Evolutionary conservation across 208 protist species (phyloP), one percentile per base, ranked within the genome.

Genomic region (Leishmania guyanensis): DNA sequence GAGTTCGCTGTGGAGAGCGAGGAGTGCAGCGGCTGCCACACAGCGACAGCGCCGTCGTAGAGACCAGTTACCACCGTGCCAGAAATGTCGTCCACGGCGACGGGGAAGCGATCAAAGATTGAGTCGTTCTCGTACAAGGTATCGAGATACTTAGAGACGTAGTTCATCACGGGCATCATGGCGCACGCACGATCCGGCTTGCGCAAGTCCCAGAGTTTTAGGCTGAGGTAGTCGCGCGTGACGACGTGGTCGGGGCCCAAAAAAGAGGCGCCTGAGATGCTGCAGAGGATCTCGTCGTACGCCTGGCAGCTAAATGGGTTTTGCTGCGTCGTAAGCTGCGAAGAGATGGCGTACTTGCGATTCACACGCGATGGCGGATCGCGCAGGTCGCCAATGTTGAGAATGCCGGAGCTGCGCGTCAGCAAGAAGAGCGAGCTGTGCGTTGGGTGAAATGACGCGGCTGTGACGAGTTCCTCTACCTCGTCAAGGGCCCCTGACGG

Each of bases 201-300:
- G 26, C 94, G 93, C 58, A 96, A 64, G 65, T 98, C 94, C 93
- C 94, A 98, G 29, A 98, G 83, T 86, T 96, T 96, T 26, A 98
- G 83, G 43, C 92, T 94, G 14, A 95, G 78, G 84, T 96, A 96
- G 80, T 98, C 94, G 56, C 94, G 93, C 14, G 93, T 94, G 54
- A 98, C 87, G 69, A 98, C 86, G 84, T 97, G 91, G 68, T 94
- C 87, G 39, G 91, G 82, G 39, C 91, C 91, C 8, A 95, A 69
- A 80, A 97, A 97, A 26, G 92, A 88, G 14, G 94, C 94, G 22
- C 84, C 88, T 10, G 93, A 97, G 80, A 97, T 93, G 79, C 89
- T 95, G 86, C 92, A 94, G 39, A 96, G 86, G 62, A 98, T 94
- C 54, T 98, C 94, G 77, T 94, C 86, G 86, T 96, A 96, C 5